phyloP scores from a whole-genome alignment of 306 rosid species.

The Quercus wislizeni region DNA sequence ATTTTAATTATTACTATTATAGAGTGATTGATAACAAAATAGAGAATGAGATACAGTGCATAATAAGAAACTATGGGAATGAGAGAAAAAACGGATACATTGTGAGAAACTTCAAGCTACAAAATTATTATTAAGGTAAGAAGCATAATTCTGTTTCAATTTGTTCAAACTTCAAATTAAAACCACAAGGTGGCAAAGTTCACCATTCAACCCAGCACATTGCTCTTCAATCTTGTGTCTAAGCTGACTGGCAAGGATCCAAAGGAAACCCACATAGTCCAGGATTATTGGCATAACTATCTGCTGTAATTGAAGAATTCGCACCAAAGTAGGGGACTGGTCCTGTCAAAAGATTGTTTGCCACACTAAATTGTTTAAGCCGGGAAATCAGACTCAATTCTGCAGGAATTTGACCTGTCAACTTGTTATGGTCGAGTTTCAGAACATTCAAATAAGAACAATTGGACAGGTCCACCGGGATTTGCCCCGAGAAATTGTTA shows the following conservation, averaged over 20 bases:
- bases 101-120: no score
- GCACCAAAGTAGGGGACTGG: constrained; percentile 39
- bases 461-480: constrained; percentile 43
- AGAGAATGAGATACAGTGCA: no score
- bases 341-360: constrained; percentile 62
- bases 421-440: constrained; percentile 55
- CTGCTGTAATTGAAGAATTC: not conserved
- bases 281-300: constrained; percentile 51
- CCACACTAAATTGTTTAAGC: constrained; percentile 45
- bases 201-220: no score
- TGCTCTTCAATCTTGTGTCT: no score
- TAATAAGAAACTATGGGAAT: no score
- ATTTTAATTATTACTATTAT: no score
- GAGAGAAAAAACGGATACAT: no score
- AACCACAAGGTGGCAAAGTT: no score
- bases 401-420: constrained; percentile 64
- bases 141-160: no score
- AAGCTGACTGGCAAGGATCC: not conserved
- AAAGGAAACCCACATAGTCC: constrained; percentile 60
- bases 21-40: no score
- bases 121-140: no score
- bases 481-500: constrained; percentile 61
- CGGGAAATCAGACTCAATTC: constrained; percentile 33
- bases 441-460: constrained; percentile 55
- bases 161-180: no score